Evolutionary conservation across 1,284 basidiomycete genomes (phyloP), one percentile per base, ranked within the genome.

Genomic region (Paramarasmius palmivorus): DNA sequence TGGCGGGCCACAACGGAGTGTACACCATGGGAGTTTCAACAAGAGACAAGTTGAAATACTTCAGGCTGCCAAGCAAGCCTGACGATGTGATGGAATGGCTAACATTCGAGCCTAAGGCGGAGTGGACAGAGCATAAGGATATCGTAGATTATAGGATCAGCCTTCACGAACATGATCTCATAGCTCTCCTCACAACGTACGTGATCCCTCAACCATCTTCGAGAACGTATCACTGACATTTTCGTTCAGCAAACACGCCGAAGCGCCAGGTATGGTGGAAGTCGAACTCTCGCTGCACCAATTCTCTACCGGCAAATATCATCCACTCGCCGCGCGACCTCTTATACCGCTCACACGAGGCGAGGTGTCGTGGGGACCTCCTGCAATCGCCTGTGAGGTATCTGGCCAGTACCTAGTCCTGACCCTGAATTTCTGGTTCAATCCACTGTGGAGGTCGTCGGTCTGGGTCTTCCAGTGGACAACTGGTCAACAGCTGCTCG

Each of bases 161-260:
- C 25, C 63, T 78, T 7, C 64, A 75, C 17, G 78, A 80, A 58
- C 76, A 79, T 56, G 76, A 81, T 60, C 62, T 81, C 17, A 66
- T 79, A 12, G 75, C 71, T 1, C 58, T 57, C 7, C 41, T 79
- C 26, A 74, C 74, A 4, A 67, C 61, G 74, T 74, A 55, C 22
- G 71, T 67, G 4, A 10, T 39, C 25, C 34, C 19, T 40, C 25
- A 19, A 17, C 9, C 29, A 38, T 35, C n/a, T 22, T 12, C 22
- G 15, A 4, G 23, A 37, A 6, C 15, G 41, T 55, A 22, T 22
- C 47, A 17, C 19, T 15, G 50, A 23, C 34, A 53, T 38, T 45
- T 38, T 32, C 35, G 36, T 49, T 40, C 40, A 25, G 40, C 36
- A 37, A 14, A 4, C 14, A 14, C 4, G 36, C 14, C 4, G 14